Evolutionary conservation across 305 asterid species (phyloP).

Genomic region (Salvia sclarea): DNA sequence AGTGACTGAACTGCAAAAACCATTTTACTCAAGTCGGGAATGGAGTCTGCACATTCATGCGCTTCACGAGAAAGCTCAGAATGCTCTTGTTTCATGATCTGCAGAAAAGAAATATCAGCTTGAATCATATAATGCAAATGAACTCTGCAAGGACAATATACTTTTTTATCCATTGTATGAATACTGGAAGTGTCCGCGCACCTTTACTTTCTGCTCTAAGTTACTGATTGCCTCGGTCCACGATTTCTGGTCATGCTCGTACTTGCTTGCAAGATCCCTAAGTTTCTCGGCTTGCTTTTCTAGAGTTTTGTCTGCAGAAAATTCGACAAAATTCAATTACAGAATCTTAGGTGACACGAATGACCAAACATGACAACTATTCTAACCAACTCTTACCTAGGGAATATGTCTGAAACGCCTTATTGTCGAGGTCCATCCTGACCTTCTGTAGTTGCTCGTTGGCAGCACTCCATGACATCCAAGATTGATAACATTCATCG

Average conservation of each 20-base stretch:
- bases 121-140: constrained; percentile 16
- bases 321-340: not conserved
- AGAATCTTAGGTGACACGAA: not conserved
- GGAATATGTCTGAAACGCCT: constrained; percentile 67
- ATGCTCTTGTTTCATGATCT: constrained; percentile 87
- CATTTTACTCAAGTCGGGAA: constrained; percentile 90
- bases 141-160: not conserved
- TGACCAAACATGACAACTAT: not conserved
- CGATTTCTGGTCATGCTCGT: constrained; percentile 58
- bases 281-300: constrained; percentile 64
- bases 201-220: constrained; percentile 75
- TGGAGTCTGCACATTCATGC: constrained; percentile 78
- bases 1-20: constrained; percentile 87
- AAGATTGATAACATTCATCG: constrained; percentile 91
- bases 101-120: constrained; percentile 27
- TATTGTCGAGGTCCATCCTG: constrained; percentile 89
- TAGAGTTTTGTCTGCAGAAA: constrained; percentile 61
- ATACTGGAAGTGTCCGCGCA: constrained; percentile 29
- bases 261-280: constrained; percentile 61
- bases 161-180: not conserved
- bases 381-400: constrained; percentile 56
- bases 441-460: constrained; percentile 82
- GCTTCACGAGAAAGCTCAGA: constrained; percentile 81
- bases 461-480: constrained; percentile 92
- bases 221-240: constrained; percentile 63